These are phyloP conservation scores for Melastoma malabathricum DNA, from an alignment of 345 rosid species.

Conservation along the genomic window DNA sequence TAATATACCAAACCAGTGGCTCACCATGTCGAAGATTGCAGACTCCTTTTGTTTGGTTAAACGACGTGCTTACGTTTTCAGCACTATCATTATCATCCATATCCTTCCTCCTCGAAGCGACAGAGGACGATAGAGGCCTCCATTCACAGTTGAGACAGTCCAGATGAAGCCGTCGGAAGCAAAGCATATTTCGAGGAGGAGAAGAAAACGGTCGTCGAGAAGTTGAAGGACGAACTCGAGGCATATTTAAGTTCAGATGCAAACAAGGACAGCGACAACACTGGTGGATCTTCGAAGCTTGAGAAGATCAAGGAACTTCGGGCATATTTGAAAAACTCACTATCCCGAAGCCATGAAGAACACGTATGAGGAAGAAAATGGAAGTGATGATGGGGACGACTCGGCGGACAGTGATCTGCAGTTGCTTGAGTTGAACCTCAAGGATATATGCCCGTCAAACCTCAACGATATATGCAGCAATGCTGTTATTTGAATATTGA, in stretches of 20 bases:
- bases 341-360: neutral
- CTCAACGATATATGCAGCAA: neutral
- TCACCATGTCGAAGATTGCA: too few relatives aligned
- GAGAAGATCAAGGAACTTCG: conserved; percentile 41
- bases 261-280: conserved; percentile 13
- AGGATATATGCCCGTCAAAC: conserved; percentile 32
- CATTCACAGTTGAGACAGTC: conserved; percentile 36
- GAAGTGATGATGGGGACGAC: conserved; percentile 28
- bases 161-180: conserved; percentile 96
- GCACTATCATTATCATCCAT: too few relatives aligned
- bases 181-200: conserved; percentile 59
- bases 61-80: too few relatives aligned
- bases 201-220: conserved; percentile 67
- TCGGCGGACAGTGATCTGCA: conserved; percentile 79
- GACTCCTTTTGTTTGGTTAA: too few relatives aligned
- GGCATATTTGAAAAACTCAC: conserved; percentile 28
- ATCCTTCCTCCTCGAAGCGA: too few relatives aligned
- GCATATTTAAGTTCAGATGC: conserved; percentile 22
- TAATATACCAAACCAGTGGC: too few relatives aligned
- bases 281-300: conserved; percentile 16
- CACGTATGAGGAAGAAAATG: conserved; percentile 12
- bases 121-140: too few relatives aligned
- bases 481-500: too few relatives aligned
- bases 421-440: conserved; percentile 86
- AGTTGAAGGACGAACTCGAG: conserved; percentile 56